Evolutionary conservation across 106 monocot genomes (phyloP), one percentile per base, ranked within the genome.

Genomic region (Xerophyta viscosa): DNA sequence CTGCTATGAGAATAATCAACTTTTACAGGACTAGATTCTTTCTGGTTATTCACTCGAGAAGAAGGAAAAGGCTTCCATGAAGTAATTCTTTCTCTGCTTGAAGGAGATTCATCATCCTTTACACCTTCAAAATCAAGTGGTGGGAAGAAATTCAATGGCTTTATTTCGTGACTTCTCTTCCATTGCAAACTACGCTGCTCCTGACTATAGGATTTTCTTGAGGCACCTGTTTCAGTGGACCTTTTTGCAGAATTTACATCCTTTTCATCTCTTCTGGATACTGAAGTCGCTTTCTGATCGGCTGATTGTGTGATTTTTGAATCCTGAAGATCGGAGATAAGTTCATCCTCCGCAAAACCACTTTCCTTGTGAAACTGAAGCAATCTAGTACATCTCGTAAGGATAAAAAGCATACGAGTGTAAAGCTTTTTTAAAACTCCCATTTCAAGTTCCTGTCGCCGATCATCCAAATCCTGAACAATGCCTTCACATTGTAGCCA

Each of bases 131-230:
- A 17, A 31, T 73, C 82, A 73, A 67, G 56, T 62, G 65, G 71
- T 48, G 75, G 52, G 45, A 77, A 73, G 31, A 69, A 75, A 61
- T 68, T 65, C 13, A 54, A 61, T 50, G 98, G 76, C 52, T 80
- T 81, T 60, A 98, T 77, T 60, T 90, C 90, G 48, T 86, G 98
- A 62, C 90, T 90, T 58, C 53, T 72, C 62, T 82, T 89, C 98
- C 90, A 90, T 61, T 78, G 89, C 41, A 82, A 61, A 60, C 66
- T 94, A 45, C 64, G 66, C 33, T 98, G 89, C 60, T 98, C 85
- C 56, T 90, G 98, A 73, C 98, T 98, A 54, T 82, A 79, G 28
- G 82, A 90, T 45, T 98, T 98, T 56, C 79, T 79, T 48, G 88
- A 69, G 20, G 63, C 47, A 60, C 31, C 31, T 65, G 69, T 42